A percentile compares a stretch with the other conserved stretches of the same genome.
Conservation (phyloP, 306 rosid species). For the Trifolium subterraneum region DNA sequence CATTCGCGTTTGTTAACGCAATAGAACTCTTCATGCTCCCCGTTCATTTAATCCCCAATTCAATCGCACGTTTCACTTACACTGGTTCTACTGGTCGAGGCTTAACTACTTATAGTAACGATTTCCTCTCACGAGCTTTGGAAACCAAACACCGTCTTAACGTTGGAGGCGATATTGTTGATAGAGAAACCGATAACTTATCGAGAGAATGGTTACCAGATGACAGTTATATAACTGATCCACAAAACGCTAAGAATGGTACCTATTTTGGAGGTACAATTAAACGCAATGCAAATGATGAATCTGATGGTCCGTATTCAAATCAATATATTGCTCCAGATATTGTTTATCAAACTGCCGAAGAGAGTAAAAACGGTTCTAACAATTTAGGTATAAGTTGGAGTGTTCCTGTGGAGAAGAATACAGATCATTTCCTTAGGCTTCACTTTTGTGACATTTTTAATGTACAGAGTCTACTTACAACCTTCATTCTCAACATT, state of each 20-base stretch:
- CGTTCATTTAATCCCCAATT: neutral
- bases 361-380: neutral
- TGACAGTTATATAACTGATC: constrained; percentile 24
- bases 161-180: constrained; percentile 28
- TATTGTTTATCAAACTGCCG: constrained; percentile 28
- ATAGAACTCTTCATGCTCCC: constrained; percentile 56
- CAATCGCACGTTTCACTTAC: neutral
- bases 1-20: constrained; percentile 36
- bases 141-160: constrained; percentile 45
- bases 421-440: constrained; percentile 37
- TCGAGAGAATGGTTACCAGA: constrained; percentile 53
- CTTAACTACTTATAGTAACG: neutral
- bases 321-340: constrained; percentile 4
- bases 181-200: neutral
- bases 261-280: rapidly evolving
- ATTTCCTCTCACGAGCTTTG: constrained; percentile 35
- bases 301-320: constrained; percentile 10
- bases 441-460: constrained; percentile 48
- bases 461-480: rapidly evolving
- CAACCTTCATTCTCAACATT: neutral
- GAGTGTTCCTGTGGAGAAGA: constrained; percentile 42
- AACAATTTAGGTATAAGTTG: constrained; percentile 7
- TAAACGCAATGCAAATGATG: neutral
- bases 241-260: neutral
- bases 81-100: neutral